Base-by-base conservation (phyloP, 1,139 yeast species). In the Petasospora rhodanensis region DNA sequence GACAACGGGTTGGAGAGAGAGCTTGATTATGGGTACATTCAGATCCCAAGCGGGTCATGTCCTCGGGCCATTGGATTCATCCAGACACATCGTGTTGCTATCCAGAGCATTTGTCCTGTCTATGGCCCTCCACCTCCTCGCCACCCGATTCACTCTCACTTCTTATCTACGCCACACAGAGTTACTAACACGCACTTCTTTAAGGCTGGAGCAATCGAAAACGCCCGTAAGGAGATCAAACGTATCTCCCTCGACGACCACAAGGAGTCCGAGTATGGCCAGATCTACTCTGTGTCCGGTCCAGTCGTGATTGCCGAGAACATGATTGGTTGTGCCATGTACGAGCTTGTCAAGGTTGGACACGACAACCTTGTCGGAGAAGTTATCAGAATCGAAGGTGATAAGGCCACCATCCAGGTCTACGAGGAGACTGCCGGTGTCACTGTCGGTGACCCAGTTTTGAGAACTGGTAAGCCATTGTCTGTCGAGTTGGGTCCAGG, bases 351-450 rank as follows among this genome's bases (percentile, higher is more conserved):
- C 54, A 87, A 82, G 62, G 98, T 91, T 44, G 98, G 99, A 50
- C 97, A 91, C 61, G 95, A 86, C 54, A 86, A 75, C 61, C 74
- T 91, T 60, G 97, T 91, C 31, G 99, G 98, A 59, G 99, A 91
- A 66, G 96, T 91, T 51, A 91, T 91, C 62, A 81, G 98, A 71
- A 89, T 91, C 48, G 91, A 79, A 56, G 94, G 80, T 43, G 98
- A 91, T 62, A 89, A 87, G 66, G 96, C 96, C 41, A 91, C 98
- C 33, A 86, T 91, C 52, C 99, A 91, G 72, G 98, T 91, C 40
- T 91, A 91, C 63, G 99, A 91, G 69, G 98, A 91, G 66, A 91
- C 98, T 34, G 95, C 97, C 2, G 99, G 99, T 67, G 94, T 91
- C 41, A 89, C 96, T 26, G 97, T 91, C 26, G 99, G 99, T 54